These are phyloP conservation scores for Schoenoplectus tabernaemontani DNA, from an alignment of 202 grass and related monocot species.

Conservation along the genomic window DNA sequence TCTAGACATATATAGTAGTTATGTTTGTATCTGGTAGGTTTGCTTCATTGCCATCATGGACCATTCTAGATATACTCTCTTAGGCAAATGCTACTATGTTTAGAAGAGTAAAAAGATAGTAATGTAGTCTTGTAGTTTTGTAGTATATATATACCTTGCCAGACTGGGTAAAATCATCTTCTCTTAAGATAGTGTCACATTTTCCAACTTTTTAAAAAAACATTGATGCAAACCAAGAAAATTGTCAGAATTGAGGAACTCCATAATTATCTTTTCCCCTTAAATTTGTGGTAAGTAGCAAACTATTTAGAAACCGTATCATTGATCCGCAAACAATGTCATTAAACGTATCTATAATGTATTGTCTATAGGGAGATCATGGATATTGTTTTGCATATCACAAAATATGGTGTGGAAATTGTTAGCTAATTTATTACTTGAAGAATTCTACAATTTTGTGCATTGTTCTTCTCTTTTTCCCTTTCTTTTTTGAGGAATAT, in stretches of 20 bases:
- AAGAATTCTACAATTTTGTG: too few species aligned
- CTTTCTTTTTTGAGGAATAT: too few species aligned
- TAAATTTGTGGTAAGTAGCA: background rate
- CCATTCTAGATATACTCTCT: too few species aligned
- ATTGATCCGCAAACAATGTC: too few species aligned
- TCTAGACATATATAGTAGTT: slow-evolving; percentile 1
- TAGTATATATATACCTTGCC: slow-evolving; percentile 1
- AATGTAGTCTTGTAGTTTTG: slow-evolving; percentile 5
- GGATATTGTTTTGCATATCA: background rate
- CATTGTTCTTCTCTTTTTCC: too few species aligned
- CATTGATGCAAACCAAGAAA: background rate
- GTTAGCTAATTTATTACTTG: background rate
- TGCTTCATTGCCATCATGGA: background rate
- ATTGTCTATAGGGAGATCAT: background rate
- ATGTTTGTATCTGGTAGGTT: background rate
- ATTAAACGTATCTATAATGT: background rate
- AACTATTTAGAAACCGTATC: background rate
- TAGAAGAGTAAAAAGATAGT: background rate
- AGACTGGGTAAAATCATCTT: background rate
- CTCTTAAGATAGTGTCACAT: background rate
- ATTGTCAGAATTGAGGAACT: too few species aligned
- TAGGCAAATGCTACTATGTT: background rate
- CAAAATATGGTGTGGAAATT: background rate
- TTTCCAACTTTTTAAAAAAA: too few species aligned
- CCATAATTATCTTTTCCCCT: background rate